These are phyloP conservation scores for Warburgia ugandensis DNA, from an alignment of 164 flowering plant species.

Conservation along the genomic window DNA sequence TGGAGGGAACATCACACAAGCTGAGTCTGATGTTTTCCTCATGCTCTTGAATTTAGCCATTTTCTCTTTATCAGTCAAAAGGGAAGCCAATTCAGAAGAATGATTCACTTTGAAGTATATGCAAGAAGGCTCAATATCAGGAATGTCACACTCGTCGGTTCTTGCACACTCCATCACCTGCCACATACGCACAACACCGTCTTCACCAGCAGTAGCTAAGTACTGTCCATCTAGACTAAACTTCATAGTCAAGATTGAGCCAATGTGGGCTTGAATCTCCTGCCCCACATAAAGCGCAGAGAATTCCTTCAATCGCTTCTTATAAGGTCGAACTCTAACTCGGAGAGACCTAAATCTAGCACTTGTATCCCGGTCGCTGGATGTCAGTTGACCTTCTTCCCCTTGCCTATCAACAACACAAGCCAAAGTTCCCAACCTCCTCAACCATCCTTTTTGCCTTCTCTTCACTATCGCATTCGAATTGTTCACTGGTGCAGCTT, in stretches of 20 bases:
- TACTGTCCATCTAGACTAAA: conserved; percentile 86
- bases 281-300: conserved; percentile 73
- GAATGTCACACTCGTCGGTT: conserved; percentile 40
- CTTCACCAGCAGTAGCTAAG: conserved; percentile 90
- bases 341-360: conserved; percentile 27
- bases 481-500: conserved; percentile 15
- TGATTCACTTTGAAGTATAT: conserved; percentile 64
- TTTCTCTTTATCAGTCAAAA: conserved; percentile 48
- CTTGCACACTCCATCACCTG: conserved; percentile 66
- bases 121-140: conserved; percentile 63
- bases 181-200: conserved; percentile 78
- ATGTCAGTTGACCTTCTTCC: conserved; percentile 18
- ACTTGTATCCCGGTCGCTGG: conserved; percentile 10
- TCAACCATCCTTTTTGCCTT: conserved; percentile 43
- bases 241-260: conserved; percentile 79
- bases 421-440: conserved; percentile 42
- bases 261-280: conserved; percentile 76
- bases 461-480: conserved; percentile 16
- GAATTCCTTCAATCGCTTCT: conserved; percentile 62
- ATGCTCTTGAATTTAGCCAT: conserved; percentile 26
- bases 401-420: conserved; percentile 34
- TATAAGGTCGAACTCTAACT: conserved; percentile 50
- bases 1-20: conserved; percentile 77
- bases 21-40: conserved; percentile 57
- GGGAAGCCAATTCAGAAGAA: conserved; percentile 59